Base-by-base conservation (phyloP, 2,329 filamentous ascomycete species). In the Seiridium cupressi region DNA sequence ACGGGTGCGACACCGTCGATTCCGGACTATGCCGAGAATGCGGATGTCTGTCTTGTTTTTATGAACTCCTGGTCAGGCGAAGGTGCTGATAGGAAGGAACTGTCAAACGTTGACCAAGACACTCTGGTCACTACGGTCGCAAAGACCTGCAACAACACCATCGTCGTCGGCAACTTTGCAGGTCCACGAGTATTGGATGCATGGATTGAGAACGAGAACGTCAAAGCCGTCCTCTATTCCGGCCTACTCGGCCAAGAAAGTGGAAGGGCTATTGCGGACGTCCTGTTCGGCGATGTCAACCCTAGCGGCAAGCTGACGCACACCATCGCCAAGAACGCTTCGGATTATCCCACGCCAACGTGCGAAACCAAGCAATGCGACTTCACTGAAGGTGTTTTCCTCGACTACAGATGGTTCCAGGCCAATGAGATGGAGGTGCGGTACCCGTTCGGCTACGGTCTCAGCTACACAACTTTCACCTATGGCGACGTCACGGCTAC, bases 131-230 rank as follows among this genome's bases (percentile, higher is more conserved):
- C 80, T 56, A 85, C 84, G 40, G 85, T 88, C 5, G 81, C 85
- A 1, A 77, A 79, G 4, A 74, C 81, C 60, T 88, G 83, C 76
- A 87, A 87, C 76, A 90, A 90, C 76, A 90, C 87, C 9, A 79
- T 91, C 46, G 83, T 90, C 35, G 79, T 90, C 61, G 81, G 90
- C 60, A 88, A 90, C 74, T 84, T 84, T 10, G 82, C 85, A 13
- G 86, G 86, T 2, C 78, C 86, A 3, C 82, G 89, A 36, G 73
- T 88, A 7, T 73, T 89, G 40, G 79, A 84, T 60, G 76, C 82
- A 1, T 87, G 80, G 74, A 80, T 82, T 60, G 72, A 83, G n/a
- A 78, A 84, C 67, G 76, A 78, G 5, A 88, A 88, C 68, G 79
- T 89, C 34, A 86, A 83, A 5, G 86, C 84, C 13, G 82, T 89